Evolutionary conservation across 805 yeast species (phyloP).

Genomic region (Candida ficus): DNA sequence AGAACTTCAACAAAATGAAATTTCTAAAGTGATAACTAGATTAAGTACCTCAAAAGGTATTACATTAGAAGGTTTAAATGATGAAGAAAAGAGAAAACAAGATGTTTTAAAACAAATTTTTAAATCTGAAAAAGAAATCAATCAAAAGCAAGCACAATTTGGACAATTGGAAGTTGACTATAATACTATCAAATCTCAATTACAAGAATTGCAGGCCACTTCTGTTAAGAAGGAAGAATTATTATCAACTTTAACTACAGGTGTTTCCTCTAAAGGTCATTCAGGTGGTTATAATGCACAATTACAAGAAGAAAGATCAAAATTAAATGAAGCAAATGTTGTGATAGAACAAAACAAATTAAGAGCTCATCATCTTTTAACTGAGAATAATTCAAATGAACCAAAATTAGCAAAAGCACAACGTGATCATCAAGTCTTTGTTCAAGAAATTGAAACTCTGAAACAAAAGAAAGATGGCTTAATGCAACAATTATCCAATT

Average conservation of each 20-base stretch:
- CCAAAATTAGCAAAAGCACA: conserved; percentile 51
- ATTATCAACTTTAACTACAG: conserved; percentile 76
- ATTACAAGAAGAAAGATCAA: conserved; percentile 55
- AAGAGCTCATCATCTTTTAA: conserved; percentile 50
- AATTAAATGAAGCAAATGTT: conserved; percentile 48
- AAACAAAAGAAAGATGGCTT: conserved; percentile 33
- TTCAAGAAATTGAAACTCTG: conserved; percentile 39
- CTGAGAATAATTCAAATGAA: conserved; percentile 41
- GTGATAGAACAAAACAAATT: conserved; percentile 54
- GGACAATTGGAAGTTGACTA: conserved; percentile 40
- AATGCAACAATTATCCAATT: conserved; percentile 37
- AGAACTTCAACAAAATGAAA: conserved; percentile 49
- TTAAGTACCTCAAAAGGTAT: conserved; percentile 59
- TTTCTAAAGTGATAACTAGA: conserved; percentile 64
- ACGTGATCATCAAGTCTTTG: conserved; percentile 36
- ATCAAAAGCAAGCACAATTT: conserved; percentile 33
- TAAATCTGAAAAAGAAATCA: conserved; percentile 30
- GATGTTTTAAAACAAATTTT: conserved; percentile 30
- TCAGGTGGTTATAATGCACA: conserved; percentile 75
- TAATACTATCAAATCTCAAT: conserved; percentile 35
- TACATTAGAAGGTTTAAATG: conserved; percentile 49
- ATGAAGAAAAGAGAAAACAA: conserved; percentile 38
- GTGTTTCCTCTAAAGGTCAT: conserved; percentile 78
- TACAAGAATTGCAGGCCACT: conserved; percentile 41
- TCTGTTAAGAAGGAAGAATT: conserved; percentile 67